A percentile compares a stretch with the other conserved stretches of the same genome.
Evolutionary conservation across 1,284 basidiomycete species (phyloP).

Genomic region (Polyporus tsugae): DNA sequence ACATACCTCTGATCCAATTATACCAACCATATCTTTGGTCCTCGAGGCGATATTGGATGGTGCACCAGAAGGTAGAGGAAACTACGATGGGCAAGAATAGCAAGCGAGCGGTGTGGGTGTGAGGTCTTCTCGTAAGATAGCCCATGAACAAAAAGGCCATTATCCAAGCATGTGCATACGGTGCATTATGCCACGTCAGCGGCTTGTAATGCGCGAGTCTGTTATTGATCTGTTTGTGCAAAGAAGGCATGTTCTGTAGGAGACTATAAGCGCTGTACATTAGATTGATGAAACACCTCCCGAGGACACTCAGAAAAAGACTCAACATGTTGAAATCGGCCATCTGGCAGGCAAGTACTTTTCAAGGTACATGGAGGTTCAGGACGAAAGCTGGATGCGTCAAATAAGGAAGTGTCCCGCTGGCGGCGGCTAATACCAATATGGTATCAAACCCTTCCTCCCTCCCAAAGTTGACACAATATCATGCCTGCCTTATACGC

Average conservation of each 20-base stretch:
- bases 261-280: not conserved
- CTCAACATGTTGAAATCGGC: not conserved
- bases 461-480: not conserved
- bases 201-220: slow-evolving; percentile 37
- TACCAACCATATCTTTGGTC: slow-evolving; percentile 59
- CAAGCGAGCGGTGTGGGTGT: slow-evolving; percentile 67
- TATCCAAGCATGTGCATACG: slow-evolving; percentile 56
- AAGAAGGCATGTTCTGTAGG: not conserved
- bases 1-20: slow-evolving; percentile 73
- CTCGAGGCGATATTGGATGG: slow-evolving; percentile 65
- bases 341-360: not conserved
- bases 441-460: not conserved
- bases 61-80: slow-evolving; percentile 54
- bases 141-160: slow-evolving; percentile 70
- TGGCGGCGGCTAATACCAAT: not conserved
- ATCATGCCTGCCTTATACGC: not conserved
- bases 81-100: slow-evolving; percentile 66
- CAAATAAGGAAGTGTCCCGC: not conserved
- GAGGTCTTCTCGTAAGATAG: slow-evolving; percentile 70
- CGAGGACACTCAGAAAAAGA: not conserved
- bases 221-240: not conserved
- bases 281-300: not conserved
- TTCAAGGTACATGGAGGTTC: not conserved
- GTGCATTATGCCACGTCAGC: slow-evolving; percentile 51
- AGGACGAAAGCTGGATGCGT: not conserved